A percentile compares a stretch with the other conserved stretches of the same genome.
Evolutionary conservation across 2,329 filamentous ascomycete genomes (phyloP).

Genomic region (Grosmannia penicillata): DNA sequence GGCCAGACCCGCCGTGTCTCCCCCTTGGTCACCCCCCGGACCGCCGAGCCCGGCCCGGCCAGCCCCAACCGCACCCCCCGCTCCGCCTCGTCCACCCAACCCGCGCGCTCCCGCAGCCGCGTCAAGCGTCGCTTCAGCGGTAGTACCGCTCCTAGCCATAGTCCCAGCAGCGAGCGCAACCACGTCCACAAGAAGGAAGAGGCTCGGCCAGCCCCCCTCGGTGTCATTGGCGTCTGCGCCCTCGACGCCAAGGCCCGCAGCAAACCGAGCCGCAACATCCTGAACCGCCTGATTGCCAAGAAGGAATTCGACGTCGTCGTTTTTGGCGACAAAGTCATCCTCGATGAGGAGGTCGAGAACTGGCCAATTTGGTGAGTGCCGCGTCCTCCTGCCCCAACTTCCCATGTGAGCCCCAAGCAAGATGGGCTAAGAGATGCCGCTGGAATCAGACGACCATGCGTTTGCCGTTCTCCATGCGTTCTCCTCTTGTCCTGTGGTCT

Average conservation of each 20-base stretch:
- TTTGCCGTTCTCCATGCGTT: not conserved
- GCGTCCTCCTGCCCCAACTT: not conserved
- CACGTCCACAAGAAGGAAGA: constrained; percentile 35
- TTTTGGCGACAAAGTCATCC: constrained; percentile 96
- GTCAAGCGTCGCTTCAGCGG: constrained; percentile 65
- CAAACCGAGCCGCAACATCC: constrained; percentile 91
- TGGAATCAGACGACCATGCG: no score
- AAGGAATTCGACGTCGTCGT: constrained; percentile 93
- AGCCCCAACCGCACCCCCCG: not conserved
- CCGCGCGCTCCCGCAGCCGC: constrained; percentile 39
- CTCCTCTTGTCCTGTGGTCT: constrained; percentile 7
- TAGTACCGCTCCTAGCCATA: constrained; percentile 68
- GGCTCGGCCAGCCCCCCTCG: constrained; percentile 46
- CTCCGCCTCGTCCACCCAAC: constrained; percentile 11
- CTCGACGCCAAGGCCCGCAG: constrained; percentile 91
- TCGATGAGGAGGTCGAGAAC: constrained; percentile 92
- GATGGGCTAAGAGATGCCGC: no score
- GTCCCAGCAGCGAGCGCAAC: constrained; percentile 55
- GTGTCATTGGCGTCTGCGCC: constrained; percentile 82
- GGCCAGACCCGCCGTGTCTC: not conserved
- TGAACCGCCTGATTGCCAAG: constrained; percentile 81
- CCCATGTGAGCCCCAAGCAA: no score
- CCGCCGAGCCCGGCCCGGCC: constrained; percentile 9
- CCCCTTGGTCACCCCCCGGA: not conserved
- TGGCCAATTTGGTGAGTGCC: constrained; percentile 74